phyloP scores from a whole-genome alignment of 371 early-diverging fungal species.

The Lichtheimia corymbifera region DNA sequence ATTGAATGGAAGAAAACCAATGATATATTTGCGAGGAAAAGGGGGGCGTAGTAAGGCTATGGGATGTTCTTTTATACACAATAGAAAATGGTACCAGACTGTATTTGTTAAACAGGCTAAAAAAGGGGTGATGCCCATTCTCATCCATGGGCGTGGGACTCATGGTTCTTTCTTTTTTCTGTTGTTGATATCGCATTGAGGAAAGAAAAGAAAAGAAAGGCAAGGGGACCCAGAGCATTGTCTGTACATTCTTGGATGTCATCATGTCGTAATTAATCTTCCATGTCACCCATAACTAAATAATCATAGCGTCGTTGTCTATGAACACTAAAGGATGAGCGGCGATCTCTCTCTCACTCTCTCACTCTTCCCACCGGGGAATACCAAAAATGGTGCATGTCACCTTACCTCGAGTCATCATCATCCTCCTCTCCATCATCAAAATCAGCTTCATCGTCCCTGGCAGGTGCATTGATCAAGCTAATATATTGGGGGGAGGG shows the following conservation, averaged over 20 bases:
- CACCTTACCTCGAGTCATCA: background rate
- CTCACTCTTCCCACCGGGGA: background rate
- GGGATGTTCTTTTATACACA: constrained; percentile 11
- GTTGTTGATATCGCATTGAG: background rate
- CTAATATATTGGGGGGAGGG: background rate
- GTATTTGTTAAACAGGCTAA: too few relatives aligned
- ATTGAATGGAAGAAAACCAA: too few relatives aligned
- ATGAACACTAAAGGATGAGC: constrained; percentile 6
- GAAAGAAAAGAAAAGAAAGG: constrained; percentile 3
- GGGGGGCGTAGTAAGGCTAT: background rate
- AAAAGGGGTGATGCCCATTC: too few relatives aligned
- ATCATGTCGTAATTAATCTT: constrained; percentile 20
- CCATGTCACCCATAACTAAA: constrained; percentile 48
- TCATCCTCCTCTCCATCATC: constrained; percentile 8
- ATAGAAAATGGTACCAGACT: background rate
- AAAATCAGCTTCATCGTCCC: constrained; percentile 4
- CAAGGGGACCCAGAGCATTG: background rate
- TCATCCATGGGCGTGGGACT: constrained; percentile 7
- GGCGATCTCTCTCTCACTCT: constrained; percentile 8
- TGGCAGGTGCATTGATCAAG: constrained; percentile 1
- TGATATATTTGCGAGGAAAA: too few relatives aligned
- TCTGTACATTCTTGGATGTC: constrained; percentile 5
- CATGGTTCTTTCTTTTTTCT: constrained; percentile 1
- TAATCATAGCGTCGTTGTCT: constrained; percentile 35
- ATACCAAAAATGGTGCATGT: too few relatives aligned